These are phyloP conservation scores for Isatis lusitanica DNA, from an alignment of 441 rosid species.

Conservation along the genomic window DNA sequence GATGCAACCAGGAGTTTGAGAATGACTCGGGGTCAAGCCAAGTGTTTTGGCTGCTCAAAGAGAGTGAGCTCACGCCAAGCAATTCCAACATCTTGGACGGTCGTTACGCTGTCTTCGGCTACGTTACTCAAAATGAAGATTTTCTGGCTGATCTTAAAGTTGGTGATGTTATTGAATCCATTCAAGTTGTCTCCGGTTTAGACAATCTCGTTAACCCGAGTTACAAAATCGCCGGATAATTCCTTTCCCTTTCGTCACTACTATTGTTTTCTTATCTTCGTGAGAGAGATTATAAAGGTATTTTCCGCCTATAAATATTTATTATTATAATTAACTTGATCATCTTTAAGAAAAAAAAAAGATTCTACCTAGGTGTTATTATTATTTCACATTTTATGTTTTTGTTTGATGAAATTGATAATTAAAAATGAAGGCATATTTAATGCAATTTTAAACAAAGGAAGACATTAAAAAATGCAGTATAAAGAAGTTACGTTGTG, in stretches of 20 bases:
- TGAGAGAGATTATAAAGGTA: constrained; percentile 19
- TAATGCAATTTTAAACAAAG: neutral
- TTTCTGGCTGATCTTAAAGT: constrained; percentile 92
- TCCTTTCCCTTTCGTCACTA: neutral
- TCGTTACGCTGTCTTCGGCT: constrained; percentile 93
- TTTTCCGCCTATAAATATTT: neutral
- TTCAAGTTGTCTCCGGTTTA: constrained; percentile 88
- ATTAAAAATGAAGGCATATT: too few species aligned
- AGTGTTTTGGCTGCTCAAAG: constrained; percentile 94
- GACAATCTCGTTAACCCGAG: constrained; percentile 87
- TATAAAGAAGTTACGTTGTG: neutral
- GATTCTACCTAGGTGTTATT: too few species aligned
- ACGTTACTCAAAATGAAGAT: constrained; percentile 84
- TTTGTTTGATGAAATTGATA: too few species aligned
- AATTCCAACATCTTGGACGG: constrained; percentile 97
- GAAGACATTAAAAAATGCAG: neutral
- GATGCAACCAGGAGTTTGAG: constrained; percentile 71
- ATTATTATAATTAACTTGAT: neutral
- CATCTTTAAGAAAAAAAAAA: neutral
- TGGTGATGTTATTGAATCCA: constrained; percentile 88
- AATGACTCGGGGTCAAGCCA: constrained; percentile 94
- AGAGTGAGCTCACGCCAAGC: constrained; percentile 99
- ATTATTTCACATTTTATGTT: too few species aligned
- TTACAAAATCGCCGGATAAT: constrained; percentile 85
- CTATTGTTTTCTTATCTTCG: neutral